These are phyloP conservation scores for Clavispora vitiphila DNA, from an alignment of 805 yeast species.

Conservation along the genomic window DNA sequence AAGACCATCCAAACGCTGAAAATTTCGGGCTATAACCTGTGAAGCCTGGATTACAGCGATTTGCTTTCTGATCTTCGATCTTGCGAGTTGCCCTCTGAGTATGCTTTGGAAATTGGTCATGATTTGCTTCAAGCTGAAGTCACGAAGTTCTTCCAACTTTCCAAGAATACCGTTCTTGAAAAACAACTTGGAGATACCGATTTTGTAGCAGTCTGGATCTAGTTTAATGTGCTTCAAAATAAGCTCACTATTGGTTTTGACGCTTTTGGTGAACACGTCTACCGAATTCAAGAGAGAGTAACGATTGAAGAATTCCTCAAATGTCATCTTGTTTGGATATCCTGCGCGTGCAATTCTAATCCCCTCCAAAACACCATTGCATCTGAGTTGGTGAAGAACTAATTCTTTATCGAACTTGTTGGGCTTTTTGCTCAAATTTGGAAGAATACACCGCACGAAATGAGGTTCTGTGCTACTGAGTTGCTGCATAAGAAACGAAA, in stretches of 20 bases:
- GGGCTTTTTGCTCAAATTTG: slow-evolving; percentile 73
- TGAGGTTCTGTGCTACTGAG: slow-evolving; percentile 85
- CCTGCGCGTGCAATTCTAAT: slow-evolving; percentile 96
- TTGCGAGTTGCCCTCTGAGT: slow-evolving; percentile 57
- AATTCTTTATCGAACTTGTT: slow-evolving; percentile 65
- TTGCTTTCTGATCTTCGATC: slow-evolving; percentile 43
- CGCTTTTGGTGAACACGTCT: slow-evolving; percentile 41
- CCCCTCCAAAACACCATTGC: slow-evolving; percentile 98
- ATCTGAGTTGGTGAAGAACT: slow-evolving; percentile 83
- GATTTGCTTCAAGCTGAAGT: slow-evolving; percentile 50
- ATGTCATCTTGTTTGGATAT: slow-evolving; percentile 86
- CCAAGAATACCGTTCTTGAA: slow-evolving; percentile 77
- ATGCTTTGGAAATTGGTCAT: slow-evolving; percentile 60
- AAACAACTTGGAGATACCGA: slow-evolving; percentile 70
- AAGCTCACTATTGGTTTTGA: slow-evolving; percentile 64
- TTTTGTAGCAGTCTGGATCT: slow-evolving; percentile 53
- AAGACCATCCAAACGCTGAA: slow-evolving; percentile 55
- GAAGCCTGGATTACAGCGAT: slow-evolving; percentile 68
- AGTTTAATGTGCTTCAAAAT: slow-evolving; percentile 60
- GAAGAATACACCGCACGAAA: slow-evolving; percentile 92
- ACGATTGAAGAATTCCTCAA: slow-evolving; percentile 71
- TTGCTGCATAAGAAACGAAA: slow-evolving; percentile 64
- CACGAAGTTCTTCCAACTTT: slow-evolving; percentile 72
- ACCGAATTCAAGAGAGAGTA: slow-evolving; percentile 61
- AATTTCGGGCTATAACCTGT: slow-evolving; percentile 57